A percentile compares a stretch with the other conserved stretches of the same genome.
phyloP scores from a whole-genome alignment of 2,329 filamentous ascomycete genomes.

The Penicillium sp. region DNA sequence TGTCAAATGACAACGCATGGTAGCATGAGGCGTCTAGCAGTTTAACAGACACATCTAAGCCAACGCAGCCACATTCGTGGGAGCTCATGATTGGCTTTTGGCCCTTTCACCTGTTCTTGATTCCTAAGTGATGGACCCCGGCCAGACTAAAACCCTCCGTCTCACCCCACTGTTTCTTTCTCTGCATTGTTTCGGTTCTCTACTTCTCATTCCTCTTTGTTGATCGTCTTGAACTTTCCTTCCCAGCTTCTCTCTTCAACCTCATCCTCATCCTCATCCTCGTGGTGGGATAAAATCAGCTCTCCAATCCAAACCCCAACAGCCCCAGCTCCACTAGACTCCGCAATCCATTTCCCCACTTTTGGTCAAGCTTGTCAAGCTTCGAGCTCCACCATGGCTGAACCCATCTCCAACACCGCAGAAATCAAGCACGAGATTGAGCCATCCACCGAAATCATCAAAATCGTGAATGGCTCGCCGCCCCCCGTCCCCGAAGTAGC shows the following conservation, averaged over 20 bases:
- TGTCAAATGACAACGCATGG: not conserved
- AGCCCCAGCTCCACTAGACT: not conserved
- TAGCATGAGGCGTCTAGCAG: not conserved
- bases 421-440: conserved; percentile 35
- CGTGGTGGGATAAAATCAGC: not conserved
- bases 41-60: not conserved
- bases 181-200: not conserved
- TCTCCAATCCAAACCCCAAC: not conserved
- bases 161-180: not conserved
- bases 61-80: conserved; percentile 6
- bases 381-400: conserved; percentile 27
- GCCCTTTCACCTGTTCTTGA: not conserved
- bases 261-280: not conserved
- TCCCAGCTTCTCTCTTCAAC: not conserved
- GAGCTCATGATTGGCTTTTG: conserved; percentile 3
- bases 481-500: conserved; percentile 16
- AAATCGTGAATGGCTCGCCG: conserved; percentile 12
- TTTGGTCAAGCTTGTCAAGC: not conserved
- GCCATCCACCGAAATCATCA: conserved; percentile 24
- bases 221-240: not conserved
- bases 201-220: not conserved
- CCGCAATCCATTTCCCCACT: not conserved
- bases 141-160: conserved; percentile 4
- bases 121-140: not conserved
- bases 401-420: conserved; percentile 23